Percentiles rank a stretch among this genome's conserved stretches.
Conservation (phyloP, 495 filamentous ascomycete species). For the Eremomyces bilateralis region DNA sequence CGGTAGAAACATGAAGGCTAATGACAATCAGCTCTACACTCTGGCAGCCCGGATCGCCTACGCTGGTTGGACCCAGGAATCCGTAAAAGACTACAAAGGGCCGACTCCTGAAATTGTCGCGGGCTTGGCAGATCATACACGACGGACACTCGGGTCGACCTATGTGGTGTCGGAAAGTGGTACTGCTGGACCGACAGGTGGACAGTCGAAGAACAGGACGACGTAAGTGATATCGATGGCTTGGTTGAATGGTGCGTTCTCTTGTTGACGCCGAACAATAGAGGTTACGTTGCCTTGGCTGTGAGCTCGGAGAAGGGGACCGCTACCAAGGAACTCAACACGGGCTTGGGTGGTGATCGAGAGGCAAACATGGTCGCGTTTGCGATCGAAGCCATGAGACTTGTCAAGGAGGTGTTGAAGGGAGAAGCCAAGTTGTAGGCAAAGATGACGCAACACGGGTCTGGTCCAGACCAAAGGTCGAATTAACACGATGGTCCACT, state of each 20-base stretch:
- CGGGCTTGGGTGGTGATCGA: slow-evolving; percentile 27
- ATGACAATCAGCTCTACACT: slow-evolving; percentile 30
- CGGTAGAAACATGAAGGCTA: slow-evolving; percentile 1
- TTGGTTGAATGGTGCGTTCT: slow-evolving; percentile 2
- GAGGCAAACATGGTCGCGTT: slow-evolving; percentile 40
- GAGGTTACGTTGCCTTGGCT: slow-evolving; percentile 37
- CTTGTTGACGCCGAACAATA: no score
- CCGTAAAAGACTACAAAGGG: slow-evolving; percentile 28
- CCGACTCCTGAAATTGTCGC: slow-evolving; percentile 34
- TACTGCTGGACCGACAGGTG: slow-evolving; percentile 38
- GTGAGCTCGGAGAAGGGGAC: slow-evolving; percentile 27
- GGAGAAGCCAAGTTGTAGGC: slow-evolving; percentile 25
- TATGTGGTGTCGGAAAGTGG: slow-evolving; percentile 38
- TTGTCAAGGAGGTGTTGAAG: slow-evolving; percentile 34
- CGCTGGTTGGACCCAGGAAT: slow-evolving; percentile 36
- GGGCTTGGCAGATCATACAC: slow-evolving; percentile 31
- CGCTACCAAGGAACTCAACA: slow-evolving; percentile 29
- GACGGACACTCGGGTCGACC: slow-evolving; percentile 27
- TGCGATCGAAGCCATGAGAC: slow-evolving; percentile 30
- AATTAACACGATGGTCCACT: no score
- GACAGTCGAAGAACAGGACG: slow-evolving; percentile 30
- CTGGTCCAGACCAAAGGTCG: no score
- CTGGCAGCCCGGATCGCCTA: slow-evolving; percentile 35
- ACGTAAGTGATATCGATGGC: slow-evolving; percentile 22
- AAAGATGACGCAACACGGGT: no score